These are phyloP conservation scores for Ballota nigra DNA, from an alignment of 257 asterid genomes.

Conservation along the genomic window DNA sequence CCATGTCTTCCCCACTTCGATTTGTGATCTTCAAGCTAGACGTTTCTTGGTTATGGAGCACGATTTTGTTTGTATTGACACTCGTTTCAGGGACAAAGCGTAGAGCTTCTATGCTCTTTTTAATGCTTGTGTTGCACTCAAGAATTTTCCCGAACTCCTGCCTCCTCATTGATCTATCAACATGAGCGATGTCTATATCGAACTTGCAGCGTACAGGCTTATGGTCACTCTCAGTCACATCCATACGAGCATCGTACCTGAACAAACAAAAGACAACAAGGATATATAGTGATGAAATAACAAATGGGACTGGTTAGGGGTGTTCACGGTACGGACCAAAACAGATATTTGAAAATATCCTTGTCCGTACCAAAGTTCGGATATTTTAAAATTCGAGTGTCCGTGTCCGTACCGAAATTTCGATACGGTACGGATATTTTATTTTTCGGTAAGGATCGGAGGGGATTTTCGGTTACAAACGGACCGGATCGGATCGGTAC, in stretches of 20 bases:
- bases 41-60: conserved; percentile 69
- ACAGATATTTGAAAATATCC: too few species aligned
- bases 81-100: conserved; percentile 62
- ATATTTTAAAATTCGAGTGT: too few species aligned
- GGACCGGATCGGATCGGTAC: too few species aligned
- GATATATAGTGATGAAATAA: not conserved
- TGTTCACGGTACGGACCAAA: too few species aligned
- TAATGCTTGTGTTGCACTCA: conserved; percentile 41
- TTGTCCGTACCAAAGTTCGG: too few species aligned
- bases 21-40: conserved; percentile 67
- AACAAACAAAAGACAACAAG: not conserved
- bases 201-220: conserved; percentile 92
- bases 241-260: conserved; percentile 96
- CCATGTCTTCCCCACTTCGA: conserved; percentile 57
- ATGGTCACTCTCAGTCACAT: conserved; percentile 93
- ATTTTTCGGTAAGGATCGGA: too few species aligned
- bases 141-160: conserved; percentile 69
- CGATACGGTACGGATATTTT: too few species aligned
- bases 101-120: conserved; percentile 49
- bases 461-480: too few species aligned
- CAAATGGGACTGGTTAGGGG: not conserved
- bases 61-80: conserved; percentile 46
- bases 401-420: too few species aligned
- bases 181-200: conserved; percentile 68
- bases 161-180: conserved; percentile 80